phyloP scores from a whole-genome alignment of 257 asterid genomes.

The Marsdenia floribunda region DNA sequence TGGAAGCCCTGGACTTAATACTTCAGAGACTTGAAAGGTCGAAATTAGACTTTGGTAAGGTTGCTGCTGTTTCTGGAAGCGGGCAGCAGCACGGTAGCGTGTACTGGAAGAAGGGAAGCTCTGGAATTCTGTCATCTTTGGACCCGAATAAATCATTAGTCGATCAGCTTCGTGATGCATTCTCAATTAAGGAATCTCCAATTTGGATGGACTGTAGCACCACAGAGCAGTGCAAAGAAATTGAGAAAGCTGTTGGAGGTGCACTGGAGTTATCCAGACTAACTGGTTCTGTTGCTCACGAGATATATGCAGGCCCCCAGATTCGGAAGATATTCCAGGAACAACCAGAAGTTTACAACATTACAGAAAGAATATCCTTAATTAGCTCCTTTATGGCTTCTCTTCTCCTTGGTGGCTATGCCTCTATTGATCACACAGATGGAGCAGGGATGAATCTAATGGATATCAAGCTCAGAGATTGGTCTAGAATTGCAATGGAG shows the following conservation, averaged over 20 bases:
- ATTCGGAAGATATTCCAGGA: constrained; percentile 62
- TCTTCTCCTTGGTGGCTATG: constrained; percentile 56
- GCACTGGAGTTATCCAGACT: constrained; percentile 62
- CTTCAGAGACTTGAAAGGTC: constrained; percentile 50
- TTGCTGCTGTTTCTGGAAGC: constrained; percentile 78
- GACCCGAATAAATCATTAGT: constrained; percentile 38
- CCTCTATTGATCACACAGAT: constrained; percentile 77
- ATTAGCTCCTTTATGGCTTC: constrained; percentile 88
- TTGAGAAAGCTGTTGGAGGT: constrained; percentile 71
- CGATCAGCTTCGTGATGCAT: constrained; percentile 54
- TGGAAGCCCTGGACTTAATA: constrained; percentile 78
- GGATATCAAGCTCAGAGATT: constrained; percentile 64
- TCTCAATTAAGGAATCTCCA: constrained; percentile 70
- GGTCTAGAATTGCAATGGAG: constrained; percentile 60
- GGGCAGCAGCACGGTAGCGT: constrained; percentile 96
- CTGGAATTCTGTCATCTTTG: constrained; percentile 33
- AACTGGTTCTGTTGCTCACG: constrained; percentile 76
- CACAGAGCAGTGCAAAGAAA: constrained; percentile 56
- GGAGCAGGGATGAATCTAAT: constrained; percentile 93
- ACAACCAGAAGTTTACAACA: constrained; percentile 47
- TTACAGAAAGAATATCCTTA: constrained; percentile 71
- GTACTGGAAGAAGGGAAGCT: constrained; percentile 69
- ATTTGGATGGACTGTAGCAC: constrained; percentile 91
- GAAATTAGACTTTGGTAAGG: constrained; percentile 43
- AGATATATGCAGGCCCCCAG: constrained; percentile 81